Conservation (phyloP, 805 yeast genomes). For the Kodamaea kaohsiungensis region DNA sequence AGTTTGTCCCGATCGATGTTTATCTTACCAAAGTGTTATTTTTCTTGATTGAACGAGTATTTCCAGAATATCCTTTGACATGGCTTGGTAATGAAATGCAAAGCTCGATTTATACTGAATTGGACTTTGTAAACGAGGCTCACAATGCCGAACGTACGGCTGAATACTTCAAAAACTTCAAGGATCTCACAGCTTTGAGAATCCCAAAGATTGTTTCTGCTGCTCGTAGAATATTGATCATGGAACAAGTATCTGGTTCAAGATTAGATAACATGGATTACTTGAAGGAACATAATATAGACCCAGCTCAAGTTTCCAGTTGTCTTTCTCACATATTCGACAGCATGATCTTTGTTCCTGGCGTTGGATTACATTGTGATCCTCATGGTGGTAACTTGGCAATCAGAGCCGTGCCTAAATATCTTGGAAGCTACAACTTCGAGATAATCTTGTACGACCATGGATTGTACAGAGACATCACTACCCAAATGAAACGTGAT, state of each 20-base stretch:
- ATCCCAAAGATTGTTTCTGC: conserved; percentile 75
- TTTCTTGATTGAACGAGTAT: conserved; percentile 66
- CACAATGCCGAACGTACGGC: conserved; percentile 72
- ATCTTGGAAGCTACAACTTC: conserved; percentile 60
- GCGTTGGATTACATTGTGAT: conserved; percentile 92
- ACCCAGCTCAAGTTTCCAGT: conserved; percentile 74
- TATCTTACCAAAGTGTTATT: conserved; percentile 76
- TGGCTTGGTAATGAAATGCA: conserved; percentile 97
- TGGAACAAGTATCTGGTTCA: conserved; percentile 85
- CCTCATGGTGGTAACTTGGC: conserved; percentile 98
- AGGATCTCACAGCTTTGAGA: conserved; percentile 68
- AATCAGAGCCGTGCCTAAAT: conserved; percentile 44
- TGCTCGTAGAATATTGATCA: conserved; percentile 68
- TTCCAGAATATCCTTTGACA: conserved; percentile 89
- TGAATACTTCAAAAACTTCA: conserved; percentile 59
- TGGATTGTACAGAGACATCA: conserved; percentile 86
- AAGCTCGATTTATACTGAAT: conserved; percentile 82
- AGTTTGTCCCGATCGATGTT: conserved; percentile 90
- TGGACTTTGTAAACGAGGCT: conserved; percentile 88
- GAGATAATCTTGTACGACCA: conserved; percentile 93
- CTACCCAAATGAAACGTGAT: conserved; percentile 70
- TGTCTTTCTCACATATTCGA: conserved; percentile 91
- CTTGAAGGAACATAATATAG: conserved; percentile 61
- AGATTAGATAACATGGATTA: conserved; percentile 76
- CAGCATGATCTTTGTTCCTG: conserved; percentile 92